Base-by-base conservation (phyloP, 164 flowering plant genomes). In the Taxillus chinensis region DNA sequence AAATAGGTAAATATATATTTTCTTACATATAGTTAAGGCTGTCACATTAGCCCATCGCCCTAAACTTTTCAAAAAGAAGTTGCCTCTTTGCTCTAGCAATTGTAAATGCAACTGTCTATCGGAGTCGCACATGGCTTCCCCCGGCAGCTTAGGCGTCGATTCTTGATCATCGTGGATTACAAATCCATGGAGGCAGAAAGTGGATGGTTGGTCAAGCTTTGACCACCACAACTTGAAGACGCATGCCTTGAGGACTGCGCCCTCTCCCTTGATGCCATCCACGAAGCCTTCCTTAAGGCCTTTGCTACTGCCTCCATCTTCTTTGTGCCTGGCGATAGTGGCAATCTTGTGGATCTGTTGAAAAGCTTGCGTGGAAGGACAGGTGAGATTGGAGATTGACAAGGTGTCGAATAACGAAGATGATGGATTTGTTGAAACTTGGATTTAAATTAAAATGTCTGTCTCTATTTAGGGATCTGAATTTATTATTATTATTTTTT, bases 181-280 rank as follows among this genome's bases (percentile, higher is more conserved):
- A 7, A 48, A 48, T 48, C 7, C 51, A 71, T 70, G 76, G 82
- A 73, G 49, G 62, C 72, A 55, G 50, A 64, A 56, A 16, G 39
- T 2, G 68, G 63, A 13, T 50, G 78, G 17, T 61, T 83, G 15
- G 61, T 67, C 59, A 68, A 65, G 49, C 77, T 93, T 60, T 63
- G 64, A 13, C 96, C 95, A 12, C 99, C 96, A 12, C 73, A 81
- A 14, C 73, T 90, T 7, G 97, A 89, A 70, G 96, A 90, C 63
- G 92, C 96, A 4, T 96, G 98, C 10, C 84, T 93, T 53, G 98
- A 90, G 66, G 92, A 90, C 74, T 88, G 95, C 62, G 95, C 99
- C 0, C 83, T 93, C 1, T 75, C 99, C 0, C 91, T 86, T 0
- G 86, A 87, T 14, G 69, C 87, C 58, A 93, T 90, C 74, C 69